Base-by-base conservation (phyloP, 1,139 yeast species). In the Yamadazyma sp. region DNA sequence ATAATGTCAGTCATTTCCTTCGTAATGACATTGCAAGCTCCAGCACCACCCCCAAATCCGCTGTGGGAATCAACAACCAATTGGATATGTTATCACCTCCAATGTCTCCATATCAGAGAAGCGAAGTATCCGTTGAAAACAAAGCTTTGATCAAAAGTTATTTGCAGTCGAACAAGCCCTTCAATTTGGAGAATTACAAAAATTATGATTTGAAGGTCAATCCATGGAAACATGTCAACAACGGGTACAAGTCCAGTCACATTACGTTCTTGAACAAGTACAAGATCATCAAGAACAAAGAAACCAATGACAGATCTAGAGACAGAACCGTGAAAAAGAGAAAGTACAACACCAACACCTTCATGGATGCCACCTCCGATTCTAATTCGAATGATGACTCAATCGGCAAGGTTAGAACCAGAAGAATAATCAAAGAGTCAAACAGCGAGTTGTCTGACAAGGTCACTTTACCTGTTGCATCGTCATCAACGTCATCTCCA, bases 71-170 rank as follows among this genome's bases (percentile, higher is more conserved):
- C 3, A 30, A 16, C 10, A 38, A 31, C 17, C 34, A 34, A n/a
- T 32, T 42, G 26, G 41, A 40, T 27, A 49, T 79, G 42, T 78
- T 83, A 40, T 81, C 87, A 2, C 87, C 87, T 10, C 87, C 87
- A 31, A 62, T 80, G 45, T 80, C 86, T 2, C 87, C 87, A 36
- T 77, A 73, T 53, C 79, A 73, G 37, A 55, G 69, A 42, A 47
- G 41, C 36, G 39, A 43, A 23, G 14, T 38, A 4, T 22, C 18
- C 14, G 17, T 38, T 29, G 39, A 36, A 40, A 48, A 28, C 28
- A 40, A 41, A 29, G 31, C 41, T 17, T 26, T 35, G 6, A 40
- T 42, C 41, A 51, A 36, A 45, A 41, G 59, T 39, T 55, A 54
- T 53, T 39, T 53, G 33, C 46, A 46, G 28, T 43, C 50, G 17